A percentile compares a stretch with the other conserved stretches of the same genome.
Evolutionary conservation across 768 basidiomycete species (phyloP).

Genomic region (Termitomyces sp.): DNA sequence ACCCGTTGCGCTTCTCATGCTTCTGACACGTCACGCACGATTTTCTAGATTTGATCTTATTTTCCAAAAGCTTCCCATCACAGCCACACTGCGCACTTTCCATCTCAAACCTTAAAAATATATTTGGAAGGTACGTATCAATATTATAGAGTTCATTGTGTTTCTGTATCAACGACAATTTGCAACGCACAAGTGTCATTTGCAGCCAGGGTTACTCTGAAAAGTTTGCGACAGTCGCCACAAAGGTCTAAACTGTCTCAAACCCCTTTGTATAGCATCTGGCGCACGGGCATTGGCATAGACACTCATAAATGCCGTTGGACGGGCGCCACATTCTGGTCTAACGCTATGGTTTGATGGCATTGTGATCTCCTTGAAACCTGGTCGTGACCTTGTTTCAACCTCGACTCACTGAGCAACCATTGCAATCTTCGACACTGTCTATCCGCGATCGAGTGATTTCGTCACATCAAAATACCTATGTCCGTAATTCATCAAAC

Average conservation of each 20-base stretch:
- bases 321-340: neutral
- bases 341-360: neutral
- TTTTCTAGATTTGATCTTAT: neutral
- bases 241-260: neutral
- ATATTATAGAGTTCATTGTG: no score
- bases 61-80: constrained; percentile 1
- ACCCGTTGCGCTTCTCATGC: neutral
- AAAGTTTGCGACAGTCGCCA: neutral
- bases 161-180: no score
- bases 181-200: no score
- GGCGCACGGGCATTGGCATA: neutral
- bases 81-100: constrained; percentile 1
- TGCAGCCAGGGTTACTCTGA: neutral
- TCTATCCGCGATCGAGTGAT: neutral
- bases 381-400: neutral
- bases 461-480: neutral
- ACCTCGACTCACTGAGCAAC: neutral
- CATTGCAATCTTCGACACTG: neutral
- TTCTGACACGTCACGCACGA: constrained; percentile 3
- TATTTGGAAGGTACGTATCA: neutral
- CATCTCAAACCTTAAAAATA: neutral
- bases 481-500: neutral
- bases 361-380: neutral
- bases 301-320: no score
- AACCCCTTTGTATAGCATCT: neutral